Conservation (phyloP, 345 rosid species). For the thale cress (Arabidopsis thaliana) region DNA sequence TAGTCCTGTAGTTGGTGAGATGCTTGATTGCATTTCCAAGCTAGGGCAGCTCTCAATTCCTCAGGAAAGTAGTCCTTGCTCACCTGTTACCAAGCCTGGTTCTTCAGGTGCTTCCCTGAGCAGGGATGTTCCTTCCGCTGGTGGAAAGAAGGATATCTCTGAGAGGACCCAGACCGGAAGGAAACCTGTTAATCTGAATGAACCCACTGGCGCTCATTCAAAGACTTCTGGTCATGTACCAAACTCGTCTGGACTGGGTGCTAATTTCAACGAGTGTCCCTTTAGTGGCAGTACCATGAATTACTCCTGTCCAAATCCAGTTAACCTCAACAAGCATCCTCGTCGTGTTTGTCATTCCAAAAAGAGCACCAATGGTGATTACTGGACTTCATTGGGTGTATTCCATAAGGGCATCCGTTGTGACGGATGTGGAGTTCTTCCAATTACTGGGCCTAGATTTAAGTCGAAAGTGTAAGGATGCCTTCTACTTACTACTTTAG, state of each 20-base stretch:
- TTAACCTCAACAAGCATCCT: constrained; percentile 11
- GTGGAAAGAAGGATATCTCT: constrained; percentile 40
- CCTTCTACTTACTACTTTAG: neutral
- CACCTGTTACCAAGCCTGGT: constrained; percentile 29
- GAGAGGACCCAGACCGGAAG: constrained; percentile 27
- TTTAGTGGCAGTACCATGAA: constrained; percentile 56
- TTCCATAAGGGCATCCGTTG: constrained; percentile 89
- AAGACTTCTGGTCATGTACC: constrained; percentile 32
- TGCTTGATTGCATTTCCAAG: constrained; percentile 49
- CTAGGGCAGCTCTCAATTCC: constrained; percentile 29
- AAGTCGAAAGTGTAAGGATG: constrained; percentile 88
- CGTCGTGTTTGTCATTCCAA: constrained; percentile 36
- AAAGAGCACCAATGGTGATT: constrained; percentile 46
- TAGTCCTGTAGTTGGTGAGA: constrained; percentile 47
- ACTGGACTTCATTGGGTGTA: constrained; percentile 46
- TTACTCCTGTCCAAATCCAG: constrained; percentile 14
- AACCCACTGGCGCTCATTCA: constrained; percentile 29
- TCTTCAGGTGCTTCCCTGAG: constrained; percentile 34
- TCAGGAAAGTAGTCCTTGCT: constrained; percentile 11
- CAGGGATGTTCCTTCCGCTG: constrained; percentile 21
- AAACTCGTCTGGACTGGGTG: constrained; percentile 26
- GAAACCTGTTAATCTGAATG: constrained; percentile 31
- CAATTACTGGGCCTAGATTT: constrained; percentile 86
- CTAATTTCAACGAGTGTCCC: constrained; percentile 56
- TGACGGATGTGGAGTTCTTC: constrained; percentile 90